These are phyloP conservation scores for Cryptosporidium felis DNA, from an alignment of 169 alveolate species.

Conservation along the genomic window DNA sequence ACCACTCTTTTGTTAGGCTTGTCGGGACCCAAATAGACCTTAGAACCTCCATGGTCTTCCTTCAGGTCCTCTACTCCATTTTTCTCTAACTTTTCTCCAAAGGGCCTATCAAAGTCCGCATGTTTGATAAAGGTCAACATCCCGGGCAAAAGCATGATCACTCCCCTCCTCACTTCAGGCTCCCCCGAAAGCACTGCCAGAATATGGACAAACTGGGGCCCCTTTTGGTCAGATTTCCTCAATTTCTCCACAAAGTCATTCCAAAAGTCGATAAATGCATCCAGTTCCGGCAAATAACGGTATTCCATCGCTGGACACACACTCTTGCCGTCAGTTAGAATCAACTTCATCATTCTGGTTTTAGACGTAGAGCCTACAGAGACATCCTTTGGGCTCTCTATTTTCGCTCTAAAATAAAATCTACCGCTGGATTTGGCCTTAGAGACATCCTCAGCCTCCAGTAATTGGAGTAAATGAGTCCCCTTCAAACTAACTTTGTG, in stretches of 20 bases:
- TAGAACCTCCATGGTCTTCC: not conserved
- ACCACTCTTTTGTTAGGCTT: not conserved
- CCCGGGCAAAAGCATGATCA: conserved; percentile 31
- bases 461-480: conserved; percentile 30
- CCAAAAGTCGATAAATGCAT: conserved; percentile 17
- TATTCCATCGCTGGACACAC: conserved; percentile 44
- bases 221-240: not conserved
- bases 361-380: not conserved
- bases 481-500: conserved; percentile 23
- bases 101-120: too few relatives aligned
- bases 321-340: conserved; percentile 38
- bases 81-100: not conserved
- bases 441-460: conserved; percentile 58
- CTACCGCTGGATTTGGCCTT: conserved; percentile 2
- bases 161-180: conserved; percentile 52
- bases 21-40: not conserved
- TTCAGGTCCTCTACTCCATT: not conserved
- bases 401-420: conserved; percentile 8
- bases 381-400: not conserved
- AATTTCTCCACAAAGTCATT: not conserved
- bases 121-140: conserved; percentile 20
- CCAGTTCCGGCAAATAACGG: conserved; percentile 34
- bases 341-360: conserved; percentile 45
- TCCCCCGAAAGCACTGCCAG: conserved; percentile 48
- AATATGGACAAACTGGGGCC: conserved; percentile 4